Conservation (phyloP, 306 rosid genomes). For the Arachis hypogaea region DNA sequence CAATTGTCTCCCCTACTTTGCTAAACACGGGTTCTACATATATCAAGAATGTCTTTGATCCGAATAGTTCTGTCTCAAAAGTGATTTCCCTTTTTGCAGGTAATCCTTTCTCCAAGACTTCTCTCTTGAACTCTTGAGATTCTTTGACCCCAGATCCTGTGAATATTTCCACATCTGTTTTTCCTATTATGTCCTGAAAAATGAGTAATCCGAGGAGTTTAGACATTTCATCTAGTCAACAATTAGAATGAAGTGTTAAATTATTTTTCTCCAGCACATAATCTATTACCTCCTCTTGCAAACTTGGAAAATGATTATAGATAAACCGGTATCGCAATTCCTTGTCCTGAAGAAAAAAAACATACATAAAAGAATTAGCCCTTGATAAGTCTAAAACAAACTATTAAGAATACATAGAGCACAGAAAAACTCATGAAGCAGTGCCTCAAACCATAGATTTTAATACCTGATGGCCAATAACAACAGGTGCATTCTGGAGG, state of each 20-base stretch:
- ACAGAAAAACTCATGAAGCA: neutral
- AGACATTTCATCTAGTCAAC: neutral
- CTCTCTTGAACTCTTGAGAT: slow-evolving; percentile 88
- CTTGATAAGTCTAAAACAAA: neutral
- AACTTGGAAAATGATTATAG: no score
- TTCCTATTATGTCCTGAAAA: neutral
- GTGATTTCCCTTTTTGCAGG: no score
- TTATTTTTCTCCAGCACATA: slow-evolving; percentile 21
- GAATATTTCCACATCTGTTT: slow-evolving; percentile 33
- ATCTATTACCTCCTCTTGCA: slow-evolving; percentile 52
- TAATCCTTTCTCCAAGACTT: neutral
- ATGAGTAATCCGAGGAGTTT: neutral
- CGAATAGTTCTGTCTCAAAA: no score
- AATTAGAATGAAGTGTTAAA: slow-evolving; percentile 4
- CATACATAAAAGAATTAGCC: slow-evolving; percentile 27
- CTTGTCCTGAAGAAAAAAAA: neutral
- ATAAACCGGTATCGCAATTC: no score
- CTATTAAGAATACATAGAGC: neutral
- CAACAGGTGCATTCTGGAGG: slow-evolving; percentile 90
- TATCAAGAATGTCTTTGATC: no score
- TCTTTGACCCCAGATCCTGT: slow-evolving; percentile 84
- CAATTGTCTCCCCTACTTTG: no score
- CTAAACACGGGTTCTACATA: no score
- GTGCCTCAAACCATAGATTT: no score
- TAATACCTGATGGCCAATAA: slow-evolving; percentile 88